A percentile compares a stretch with the other conserved stretches of the same genome.
Evolutionary conservation across 106 monocot species (phyloP).

Genomic region (Platanthera zijinensis): DNA sequence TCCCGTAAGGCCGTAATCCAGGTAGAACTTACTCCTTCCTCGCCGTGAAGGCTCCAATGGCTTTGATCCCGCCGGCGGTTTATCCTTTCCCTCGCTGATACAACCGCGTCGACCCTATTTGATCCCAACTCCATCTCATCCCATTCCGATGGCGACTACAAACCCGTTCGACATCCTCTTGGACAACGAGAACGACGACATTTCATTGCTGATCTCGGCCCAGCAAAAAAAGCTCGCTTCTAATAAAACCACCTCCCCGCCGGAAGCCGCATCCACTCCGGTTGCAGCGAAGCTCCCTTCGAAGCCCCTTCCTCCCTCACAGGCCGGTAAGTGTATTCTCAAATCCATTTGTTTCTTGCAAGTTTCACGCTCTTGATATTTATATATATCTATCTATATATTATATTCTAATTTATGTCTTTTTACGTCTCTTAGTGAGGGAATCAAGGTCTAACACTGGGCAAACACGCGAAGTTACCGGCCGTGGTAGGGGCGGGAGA

Average conservation of each 20-base stretch:
- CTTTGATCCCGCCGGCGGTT: neutral
- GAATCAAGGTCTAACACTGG: slow-evolving; percentile 21
- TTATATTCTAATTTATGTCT: neutral
- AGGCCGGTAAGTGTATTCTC: slow-evolving; percentile 17
- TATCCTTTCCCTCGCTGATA: neutral
- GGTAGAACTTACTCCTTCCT: neutral
- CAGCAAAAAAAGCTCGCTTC: slow-evolving; percentile 41
- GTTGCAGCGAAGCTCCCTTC: slow-evolving; percentile 50
- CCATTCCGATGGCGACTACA: slow-evolving; percentile 20
- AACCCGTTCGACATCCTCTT: slow-evolving; percentile 61
- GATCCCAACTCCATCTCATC: neutral
- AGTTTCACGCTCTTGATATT: no score
- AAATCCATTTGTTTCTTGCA: neutral
- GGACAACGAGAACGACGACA: slow-evolving; percentile 51
- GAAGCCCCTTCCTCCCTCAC: slow-evolving; percentile 47
- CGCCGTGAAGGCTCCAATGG: neutral
- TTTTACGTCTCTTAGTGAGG: slow-evolving; percentile 27
- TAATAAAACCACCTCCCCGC: slow-evolving; percentile 15
- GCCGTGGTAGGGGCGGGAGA: slow-evolving; percentile 31
- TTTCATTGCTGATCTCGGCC: slow-evolving; percentile 36
- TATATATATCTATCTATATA: no score
- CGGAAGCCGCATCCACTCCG: slow-evolving; percentile 12
- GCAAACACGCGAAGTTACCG: slow-evolving; percentile 22
- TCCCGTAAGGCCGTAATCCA: no score
- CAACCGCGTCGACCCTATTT: neutral